A percentile compares a stretch with the other conserved stretches of the same genome.
Conservation (phyloP, 352 stramenopile species). For the Thalassiosira livingstoniorum region DNA sequence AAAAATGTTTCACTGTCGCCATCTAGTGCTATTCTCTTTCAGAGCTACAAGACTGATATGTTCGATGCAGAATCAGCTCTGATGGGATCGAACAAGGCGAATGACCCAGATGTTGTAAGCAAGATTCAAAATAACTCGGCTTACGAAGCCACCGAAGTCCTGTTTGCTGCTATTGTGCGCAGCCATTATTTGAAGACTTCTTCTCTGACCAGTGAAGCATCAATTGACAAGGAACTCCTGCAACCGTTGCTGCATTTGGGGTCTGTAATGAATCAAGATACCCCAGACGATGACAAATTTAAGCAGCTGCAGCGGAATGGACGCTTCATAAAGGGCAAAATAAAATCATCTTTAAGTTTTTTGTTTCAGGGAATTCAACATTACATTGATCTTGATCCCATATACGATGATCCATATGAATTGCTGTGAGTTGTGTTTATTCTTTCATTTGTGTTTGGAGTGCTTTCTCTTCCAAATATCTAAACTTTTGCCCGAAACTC, state of each 20-base stretch:
- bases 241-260: conserved; percentile 30
- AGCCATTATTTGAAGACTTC: conserved; percentile 28
- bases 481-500: too few relatives aligned
- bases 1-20: too few relatives aligned
- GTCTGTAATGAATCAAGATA: conserved; percentile 44
- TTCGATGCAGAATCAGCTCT: conserved; percentile 25
- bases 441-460: too few relatives aligned
- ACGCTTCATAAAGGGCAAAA: conserved; percentile 5
- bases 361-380: conserved; percentile 46
- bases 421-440: too few relatives aligned
- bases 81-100: neutral
- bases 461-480: too few relatives aligned
- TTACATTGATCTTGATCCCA: conserved; percentile 33
- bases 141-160: conserved; percentile 63
- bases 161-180: conserved; percentile 44
- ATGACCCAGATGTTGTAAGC: conserved; percentile 9
- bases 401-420: conserved; percentile 41
- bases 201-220: neutral
- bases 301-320: conserved; percentile 24
- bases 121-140: conserved; percentile 53
- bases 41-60: conserved; percentile 44
- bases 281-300: conserved; percentile 30
- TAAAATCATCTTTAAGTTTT: conserved; percentile 8
- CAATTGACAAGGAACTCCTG: neutral
- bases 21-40: conserved; percentile 41